Evolutionary conservation across 2,329 filamentous ascomycete genomes (phyloP).

Genomic region (Torrubiellomyces zombiae): DNA sequence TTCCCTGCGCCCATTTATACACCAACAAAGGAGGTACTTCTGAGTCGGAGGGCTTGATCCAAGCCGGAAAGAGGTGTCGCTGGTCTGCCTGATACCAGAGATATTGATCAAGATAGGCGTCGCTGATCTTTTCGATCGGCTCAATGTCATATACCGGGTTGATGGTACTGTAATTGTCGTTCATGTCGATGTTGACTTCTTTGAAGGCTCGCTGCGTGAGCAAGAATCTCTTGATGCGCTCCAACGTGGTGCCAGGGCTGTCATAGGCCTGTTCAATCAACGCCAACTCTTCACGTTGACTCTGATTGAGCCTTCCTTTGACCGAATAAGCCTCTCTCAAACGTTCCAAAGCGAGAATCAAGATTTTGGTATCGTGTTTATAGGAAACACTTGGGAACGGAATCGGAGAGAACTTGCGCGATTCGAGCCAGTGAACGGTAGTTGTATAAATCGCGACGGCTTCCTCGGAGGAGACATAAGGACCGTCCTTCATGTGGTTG

Average conservation of each 20-base stretch:
- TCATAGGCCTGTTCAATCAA: slow-evolving; percentile 98
- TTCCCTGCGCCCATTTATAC: slow-evolving; percentile 98
- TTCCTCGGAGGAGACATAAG: slow-evolving; percentile 95
- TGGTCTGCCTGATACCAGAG: slow-evolving; percentile 99
- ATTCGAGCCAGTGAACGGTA: slow-evolving; percentile 96
- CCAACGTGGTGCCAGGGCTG: slow-evolving; percentile 86
- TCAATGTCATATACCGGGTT: slow-evolving; percentile 99
- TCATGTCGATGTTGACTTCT: slow-evolving; percentile 99
- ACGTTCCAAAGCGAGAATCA: slow-evolving; percentile 86
- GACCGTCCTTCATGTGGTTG: slow-evolving; percentile 98
- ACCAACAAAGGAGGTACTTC: slow-evolving; percentile 87
- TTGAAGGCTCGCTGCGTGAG: slow-evolving; percentile 97
- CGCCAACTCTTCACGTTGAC: slow-evolving; percentile 88
- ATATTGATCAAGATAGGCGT: slow-evolving; percentile 96
- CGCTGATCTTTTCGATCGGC: slow-evolving; percentile 97
- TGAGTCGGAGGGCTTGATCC: slow-evolving; percentile 98
- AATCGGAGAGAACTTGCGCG: slow-evolving; percentile 94
- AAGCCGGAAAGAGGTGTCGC: slow-evolving; percentile 87
- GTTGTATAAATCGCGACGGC: slow-evolving; percentile 98
- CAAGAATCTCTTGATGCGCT: slow-evolving; percentile 93
- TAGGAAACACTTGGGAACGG: slow-evolving; percentile 98
- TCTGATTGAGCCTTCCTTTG: slow-evolving; percentile 92
- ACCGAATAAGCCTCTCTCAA: slow-evolving; percentile 93
- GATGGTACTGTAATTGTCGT: slow-evolving; percentile 98
- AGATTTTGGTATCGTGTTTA: slow-evolving; percentile 98